Evolutionary conservation across 257 asterid genomes (phyloP).

Genomic region (Solanum raphanifolium): DNA sequence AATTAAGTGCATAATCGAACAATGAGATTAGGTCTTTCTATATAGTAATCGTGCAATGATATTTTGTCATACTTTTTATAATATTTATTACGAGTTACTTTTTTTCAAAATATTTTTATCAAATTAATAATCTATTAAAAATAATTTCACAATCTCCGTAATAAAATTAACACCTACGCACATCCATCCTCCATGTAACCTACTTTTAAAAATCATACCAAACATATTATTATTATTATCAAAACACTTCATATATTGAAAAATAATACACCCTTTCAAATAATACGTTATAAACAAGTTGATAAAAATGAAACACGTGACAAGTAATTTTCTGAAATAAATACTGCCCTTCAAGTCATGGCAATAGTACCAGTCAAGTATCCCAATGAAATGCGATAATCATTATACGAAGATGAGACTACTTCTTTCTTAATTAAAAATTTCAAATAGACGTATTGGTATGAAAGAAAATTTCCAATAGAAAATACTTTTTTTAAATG

Average conservation of each 20-base stretch:
- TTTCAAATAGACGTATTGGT: fast-evolving
- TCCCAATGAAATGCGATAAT: neutral
- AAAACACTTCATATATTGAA: neutral
- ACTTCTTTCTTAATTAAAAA: too few relatives aligned
- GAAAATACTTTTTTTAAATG: fast-evolving
- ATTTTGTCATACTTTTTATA: neutral
- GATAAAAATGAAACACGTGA: neutral
- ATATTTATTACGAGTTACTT: too few relatives aligned
- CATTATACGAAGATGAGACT: fast-evolving
- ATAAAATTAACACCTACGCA: too few relatives aligned
- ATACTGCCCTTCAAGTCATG: neutral
- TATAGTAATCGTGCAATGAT: neutral
- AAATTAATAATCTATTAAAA: too few relatives aligned
- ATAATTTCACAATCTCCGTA: too few relatives aligned
- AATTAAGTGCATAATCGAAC: neutral
- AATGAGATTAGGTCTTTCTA: too few relatives aligned
- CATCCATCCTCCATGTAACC: neutral
- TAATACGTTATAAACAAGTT: neutral
- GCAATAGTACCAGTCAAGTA: neutral
- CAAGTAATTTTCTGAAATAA: neutral
- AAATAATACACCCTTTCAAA: neutral
- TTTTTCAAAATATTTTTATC: too few relatives aligned
- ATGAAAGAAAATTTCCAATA: fast-evolving
- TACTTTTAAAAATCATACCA: neutral
- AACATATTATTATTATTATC: too few relatives aligned